Percentiles rank a stretch among this genome's conserved stretches.
Evolutionary conservation across 257 asterid species (phyloP).

Genomic region (Salvia miltiorrhiza): DNA sequence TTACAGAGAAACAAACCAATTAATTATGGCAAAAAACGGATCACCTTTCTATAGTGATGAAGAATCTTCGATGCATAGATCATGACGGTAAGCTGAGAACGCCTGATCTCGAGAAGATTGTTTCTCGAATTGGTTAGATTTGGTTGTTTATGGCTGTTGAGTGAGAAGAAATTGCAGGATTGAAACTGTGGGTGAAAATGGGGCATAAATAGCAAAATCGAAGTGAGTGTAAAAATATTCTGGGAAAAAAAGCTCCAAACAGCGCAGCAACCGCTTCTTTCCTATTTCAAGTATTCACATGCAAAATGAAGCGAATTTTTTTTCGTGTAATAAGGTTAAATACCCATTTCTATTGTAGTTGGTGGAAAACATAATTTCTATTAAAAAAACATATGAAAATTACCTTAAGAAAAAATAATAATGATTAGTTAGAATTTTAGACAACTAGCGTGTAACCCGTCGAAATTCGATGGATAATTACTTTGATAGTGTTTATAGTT

Average conservation of each 20-base stretch:
- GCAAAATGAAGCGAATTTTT: neutral
- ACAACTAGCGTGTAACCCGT: no score
- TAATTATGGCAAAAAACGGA: neutral
- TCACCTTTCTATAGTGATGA: constrained; percentile 52
- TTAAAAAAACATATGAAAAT: no score
- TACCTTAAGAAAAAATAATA: no score
- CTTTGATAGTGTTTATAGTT: no score
- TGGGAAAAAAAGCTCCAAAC: neutral
- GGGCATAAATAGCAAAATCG: neutral
- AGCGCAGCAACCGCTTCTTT: neutral
- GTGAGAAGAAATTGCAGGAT: neutral
- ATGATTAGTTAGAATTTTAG: no score
- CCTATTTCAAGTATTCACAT: neutral
- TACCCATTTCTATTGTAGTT: no score
- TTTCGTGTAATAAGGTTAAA: no score
- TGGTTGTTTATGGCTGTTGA: neutral
- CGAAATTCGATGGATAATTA: no score
- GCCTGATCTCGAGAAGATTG: neutral
- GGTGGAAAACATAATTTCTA: no score
- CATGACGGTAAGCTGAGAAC: constrained; percentile 30
- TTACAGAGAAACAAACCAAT: neutral
- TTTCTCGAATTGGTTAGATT: neutral
- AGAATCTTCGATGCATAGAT: constrained; percentile 43
- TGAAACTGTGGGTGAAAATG: neutral
- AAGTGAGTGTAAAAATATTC: neutral